These are phyloP conservation scores for Saccharomycopsis sp. DNA, from an alignment of 805 yeast species.

Conservation along the genomic window DNA sequence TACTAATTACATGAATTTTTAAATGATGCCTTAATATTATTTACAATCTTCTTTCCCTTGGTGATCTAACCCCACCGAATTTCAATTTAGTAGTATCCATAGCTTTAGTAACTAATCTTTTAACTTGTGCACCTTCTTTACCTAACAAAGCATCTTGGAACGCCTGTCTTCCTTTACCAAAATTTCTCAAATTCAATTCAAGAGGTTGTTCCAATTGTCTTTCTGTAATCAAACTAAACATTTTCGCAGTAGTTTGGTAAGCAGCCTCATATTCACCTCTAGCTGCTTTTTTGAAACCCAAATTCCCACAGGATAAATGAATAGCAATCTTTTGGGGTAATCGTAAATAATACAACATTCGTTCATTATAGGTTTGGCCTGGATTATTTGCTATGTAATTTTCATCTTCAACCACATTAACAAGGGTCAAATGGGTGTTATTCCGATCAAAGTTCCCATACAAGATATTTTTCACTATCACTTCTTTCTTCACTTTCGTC, in stretches of 20 bases:
- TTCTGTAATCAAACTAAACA: conserved; percentile 68
- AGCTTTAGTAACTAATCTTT: conserved; percentile 60
- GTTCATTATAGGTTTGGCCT: conserved; percentile 51
- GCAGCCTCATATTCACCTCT: conserved; percentile 92
- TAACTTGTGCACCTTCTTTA: conserved; percentile 71
- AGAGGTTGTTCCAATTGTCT: conserved; percentile 51
- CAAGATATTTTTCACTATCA: conserved; percentile 57
- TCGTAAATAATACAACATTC: conserved; percentile 69
- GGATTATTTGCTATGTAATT: conserved; percentile 52
- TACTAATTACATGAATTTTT: too few species aligned
- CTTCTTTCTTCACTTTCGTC: conserved; percentile 21
- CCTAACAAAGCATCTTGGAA: conserved; percentile 80
- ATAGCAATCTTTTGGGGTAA: conserved; percentile 70
- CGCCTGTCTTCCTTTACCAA: conserved; percentile 86
- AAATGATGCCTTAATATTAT: too few species aligned
- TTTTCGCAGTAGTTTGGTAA: conserved; percentile 70
- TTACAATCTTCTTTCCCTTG: conserved; percentile 69
- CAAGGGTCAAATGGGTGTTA: conserved; percentile 73
- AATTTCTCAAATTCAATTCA: conserved; percentile 73
- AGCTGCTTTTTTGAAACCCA: conserved; percentile 85
- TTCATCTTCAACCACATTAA: conserved; percentile 60
- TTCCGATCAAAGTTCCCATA: conserved; percentile 75
- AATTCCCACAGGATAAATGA: conserved; percentile 70
- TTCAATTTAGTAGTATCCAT: conserved; percentile 76
- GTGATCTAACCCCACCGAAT: conserved; percentile 90